Evolutionary conservation across 768 basidiomycete species (phyloP).

Genomic region (Leccinum broughii): DNA sequence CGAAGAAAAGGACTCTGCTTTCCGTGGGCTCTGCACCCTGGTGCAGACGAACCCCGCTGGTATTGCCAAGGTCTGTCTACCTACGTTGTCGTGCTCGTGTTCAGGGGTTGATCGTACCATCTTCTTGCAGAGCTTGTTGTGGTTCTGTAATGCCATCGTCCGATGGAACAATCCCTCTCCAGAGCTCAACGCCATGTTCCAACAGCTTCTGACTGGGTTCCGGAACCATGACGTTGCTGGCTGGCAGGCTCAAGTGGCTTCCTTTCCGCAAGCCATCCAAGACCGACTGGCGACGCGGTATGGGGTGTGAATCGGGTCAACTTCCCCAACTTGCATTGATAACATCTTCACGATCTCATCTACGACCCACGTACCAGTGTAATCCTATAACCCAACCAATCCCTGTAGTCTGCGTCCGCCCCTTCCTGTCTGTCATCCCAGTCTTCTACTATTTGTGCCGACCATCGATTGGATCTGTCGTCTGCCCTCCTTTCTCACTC

Average conservation of each 20-base stretch:
- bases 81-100: neutral
- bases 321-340: neutral
- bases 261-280: conserved; percentile 87
- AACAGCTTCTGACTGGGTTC: conserved; percentile 84
- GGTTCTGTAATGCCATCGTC: conserved; percentile 98
- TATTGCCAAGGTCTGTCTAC: conserved; percentile 76
- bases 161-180: conserved; percentile 92
- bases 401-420: conserved; percentile 11
- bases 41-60: conserved; percentile 94
- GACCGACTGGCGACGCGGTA: conserved; percentile 86
- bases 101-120: conserved; percentile 5
- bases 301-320: conserved; percentile 59
- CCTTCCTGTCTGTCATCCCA: conserved; percentile 22
- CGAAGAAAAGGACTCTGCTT: conserved; percentile 99
- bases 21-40: conserved; percentile 94
- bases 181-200: conserved; percentile 94
- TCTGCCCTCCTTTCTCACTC: conserved; percentile 2
- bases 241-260: conserved; percentile 81
- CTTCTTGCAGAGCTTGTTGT: conserved; percentile 73
- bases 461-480: conserved; percentile 26
- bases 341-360: conserved; percentile 18
- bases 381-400: conserved; percentile 14
- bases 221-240: conserved; percentile 82
- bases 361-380: conserved; percentile 15
- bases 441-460: conserved; percentile 30